A percentile compares a stretch with the other conserved stretches of the same genome.
phyloP scores from a whole-genome alignment of 2,329 filamentous ascomycete species.

The Verticillium klebahnii region DNA sequence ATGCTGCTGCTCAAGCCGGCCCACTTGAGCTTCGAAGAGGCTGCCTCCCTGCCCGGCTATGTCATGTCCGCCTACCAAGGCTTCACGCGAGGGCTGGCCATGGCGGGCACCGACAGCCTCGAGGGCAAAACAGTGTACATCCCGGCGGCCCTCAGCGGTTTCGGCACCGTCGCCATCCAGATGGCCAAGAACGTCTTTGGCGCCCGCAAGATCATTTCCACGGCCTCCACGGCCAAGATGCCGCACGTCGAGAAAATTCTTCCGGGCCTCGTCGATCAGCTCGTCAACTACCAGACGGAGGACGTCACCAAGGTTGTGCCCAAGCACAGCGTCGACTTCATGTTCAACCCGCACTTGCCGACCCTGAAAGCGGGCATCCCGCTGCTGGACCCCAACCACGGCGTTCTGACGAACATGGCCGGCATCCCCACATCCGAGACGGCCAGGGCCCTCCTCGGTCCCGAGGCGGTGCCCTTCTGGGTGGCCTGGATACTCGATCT shows the following conservation, averaged over 20 bases:
- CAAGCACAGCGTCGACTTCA: constrained; percentile 41
- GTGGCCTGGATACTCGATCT: constrained; percentile 29
- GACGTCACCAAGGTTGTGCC: constrained; percentile 29
- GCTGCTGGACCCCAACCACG: constrained; percentile 28
- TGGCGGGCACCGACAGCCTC: constrained; percentile 31
- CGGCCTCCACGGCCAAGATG: constrained; percentile 48
- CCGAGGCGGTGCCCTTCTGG: constrained; percentile 27
- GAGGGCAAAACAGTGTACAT: constrained; percentile 48
- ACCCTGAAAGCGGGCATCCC: constrained; percentile 33
- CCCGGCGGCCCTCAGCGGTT: constrained; percentile 43
- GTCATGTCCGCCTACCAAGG: constrained; percentile 39
- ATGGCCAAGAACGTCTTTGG: constrained; percentile 46
- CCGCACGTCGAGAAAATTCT: constrained; percentile 34
- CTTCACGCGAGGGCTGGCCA: constrained; percentile 31
- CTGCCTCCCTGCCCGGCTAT: constrained; percentile 29
- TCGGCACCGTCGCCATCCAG: constrained; percentile 41
- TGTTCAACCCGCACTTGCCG: constrained; percentile 41
- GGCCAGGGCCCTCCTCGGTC: constrained; percentile 23
- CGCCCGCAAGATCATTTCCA: constrained; percentile 42
- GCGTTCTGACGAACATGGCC: constrained; percentile 36
- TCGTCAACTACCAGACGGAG: constrained; percentile 46
- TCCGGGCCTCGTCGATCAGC: constrained; percentile 40
- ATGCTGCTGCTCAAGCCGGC: constrained; percentile 28
- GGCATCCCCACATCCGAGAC: constrained; percentile 28
- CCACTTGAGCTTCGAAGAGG: constrained; percentile 27